phyloP scores from a whole-genome alignment of 2,329 filamentous ascomycete species.

The Didymella sp. region DNA sequence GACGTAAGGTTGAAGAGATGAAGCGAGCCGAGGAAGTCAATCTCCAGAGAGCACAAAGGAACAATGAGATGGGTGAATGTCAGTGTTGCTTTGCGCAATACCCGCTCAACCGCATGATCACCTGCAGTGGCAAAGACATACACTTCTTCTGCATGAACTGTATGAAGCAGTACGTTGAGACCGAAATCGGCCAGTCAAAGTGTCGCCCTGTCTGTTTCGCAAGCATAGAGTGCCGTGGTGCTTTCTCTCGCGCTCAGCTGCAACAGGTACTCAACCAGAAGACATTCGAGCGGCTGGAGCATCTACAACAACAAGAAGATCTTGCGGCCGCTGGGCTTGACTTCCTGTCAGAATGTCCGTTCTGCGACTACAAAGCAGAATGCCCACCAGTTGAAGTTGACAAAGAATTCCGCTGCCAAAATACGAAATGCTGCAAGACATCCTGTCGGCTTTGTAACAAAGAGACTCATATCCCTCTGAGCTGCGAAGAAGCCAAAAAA shows the following conservation, averaged over 20 bases:
- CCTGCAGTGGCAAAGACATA: constrained; percentile 64
- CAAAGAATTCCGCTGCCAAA: constrained; percentile 76
- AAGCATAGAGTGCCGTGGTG: constrained; percentile 62
- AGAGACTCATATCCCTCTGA: constrained; percentile 74
- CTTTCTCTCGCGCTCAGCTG: constrained; percentile 65
- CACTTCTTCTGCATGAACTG: constrained; percentile 78
- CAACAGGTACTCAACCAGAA: constrained; percentile 65
- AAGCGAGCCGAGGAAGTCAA: constrained; percentile 48
- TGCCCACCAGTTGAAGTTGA: constrained; percentile 71
- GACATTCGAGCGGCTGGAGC: constrained; percentile 68
- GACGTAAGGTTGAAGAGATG: constrained; percentile 32
- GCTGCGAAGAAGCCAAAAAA: constrained; percentile 69
- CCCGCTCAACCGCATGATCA: constrained; percentile 70
- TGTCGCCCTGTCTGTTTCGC: constrained; percentile 76
- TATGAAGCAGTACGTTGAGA: constrained; percentile 69
- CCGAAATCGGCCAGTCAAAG: constrained; percentile 71
- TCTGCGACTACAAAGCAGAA: constrained; percentile 81
- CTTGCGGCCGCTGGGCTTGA: constrained; percentile 74
- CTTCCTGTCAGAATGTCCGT: constrained; percentile 77
- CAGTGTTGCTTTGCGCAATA: constrained; percentile 74
- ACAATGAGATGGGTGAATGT: constrained; percentile 66
- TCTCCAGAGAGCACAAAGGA: constrained; percentile 31
- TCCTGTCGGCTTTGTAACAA: constrained; percentile 66
- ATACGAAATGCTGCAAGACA: constrained; percentile 66
- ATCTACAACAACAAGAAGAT: constrained; percentile 73